A percentile compares a stretch with the other conserved stretches of the same genome.
phyloP scores from a whole-genome alignment of 306 rosid genomes.

The Prosopis cineraria region DNA sequence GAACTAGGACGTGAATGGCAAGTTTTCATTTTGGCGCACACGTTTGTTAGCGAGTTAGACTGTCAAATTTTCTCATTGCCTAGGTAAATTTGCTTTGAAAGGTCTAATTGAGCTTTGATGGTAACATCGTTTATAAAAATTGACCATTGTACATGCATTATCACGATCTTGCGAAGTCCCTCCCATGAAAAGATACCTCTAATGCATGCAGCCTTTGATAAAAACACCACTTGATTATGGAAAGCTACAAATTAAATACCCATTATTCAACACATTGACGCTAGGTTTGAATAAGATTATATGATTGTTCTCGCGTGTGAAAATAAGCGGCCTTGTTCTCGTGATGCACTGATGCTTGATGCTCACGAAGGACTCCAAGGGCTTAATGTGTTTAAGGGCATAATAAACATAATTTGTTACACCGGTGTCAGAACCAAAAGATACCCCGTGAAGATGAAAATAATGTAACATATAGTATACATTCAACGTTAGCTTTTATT shows the following conservation, averaged over 20 bases:
- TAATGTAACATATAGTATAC: background rate
- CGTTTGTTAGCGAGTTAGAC: background rate
- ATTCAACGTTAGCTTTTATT: background rate
- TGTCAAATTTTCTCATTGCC: background rate
- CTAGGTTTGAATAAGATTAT: too few relatives aligned
- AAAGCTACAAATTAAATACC: background rate
- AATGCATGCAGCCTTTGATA: background rate
- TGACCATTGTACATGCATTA: background rate
- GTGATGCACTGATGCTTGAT: background rate
- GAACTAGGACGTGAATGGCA: background rate
- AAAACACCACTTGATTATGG: background rate
- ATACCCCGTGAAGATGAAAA: background rate
- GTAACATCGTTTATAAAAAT: background rate
- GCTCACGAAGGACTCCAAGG: background rate
- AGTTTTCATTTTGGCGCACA: background rate
- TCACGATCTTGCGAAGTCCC: background rate
- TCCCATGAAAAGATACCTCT: background rate
- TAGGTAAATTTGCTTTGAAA: background rate
- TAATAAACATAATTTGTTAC: too few relatives aligned
- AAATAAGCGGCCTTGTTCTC: background rate
- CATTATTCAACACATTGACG: background rate
- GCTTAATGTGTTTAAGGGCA: background rate
- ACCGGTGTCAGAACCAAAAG: background rate
- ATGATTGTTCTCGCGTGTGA: background rate
- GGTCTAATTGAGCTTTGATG: background rate